Evolutionary conservation across 495 filamentous ascomycete genomes (phyloP).

Genomic region (Massariosphaeria phaeospora): DNA sequence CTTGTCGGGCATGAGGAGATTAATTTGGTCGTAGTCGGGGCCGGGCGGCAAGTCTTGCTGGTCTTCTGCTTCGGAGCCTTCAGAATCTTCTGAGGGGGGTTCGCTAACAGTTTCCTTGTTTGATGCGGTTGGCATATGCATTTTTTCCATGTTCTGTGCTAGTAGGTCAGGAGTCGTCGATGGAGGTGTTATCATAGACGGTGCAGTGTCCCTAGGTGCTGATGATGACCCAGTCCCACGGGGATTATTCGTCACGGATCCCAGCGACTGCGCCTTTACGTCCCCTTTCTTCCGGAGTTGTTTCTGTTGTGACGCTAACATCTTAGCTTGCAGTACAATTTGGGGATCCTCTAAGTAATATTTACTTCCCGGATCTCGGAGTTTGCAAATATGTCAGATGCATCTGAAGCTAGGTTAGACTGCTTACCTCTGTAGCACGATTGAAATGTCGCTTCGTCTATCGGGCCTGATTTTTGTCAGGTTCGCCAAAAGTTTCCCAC

Average conservation of each 20-base stretch:
- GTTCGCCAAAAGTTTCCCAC: background rate
- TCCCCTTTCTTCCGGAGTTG: background rate
- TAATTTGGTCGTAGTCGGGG: background rate
- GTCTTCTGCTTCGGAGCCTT: background rate
- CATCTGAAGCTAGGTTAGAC: background rate
- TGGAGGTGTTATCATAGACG: background rate
- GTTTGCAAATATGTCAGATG: background rate
- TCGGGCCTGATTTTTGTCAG: background rate
- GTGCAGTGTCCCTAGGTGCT: background rate
- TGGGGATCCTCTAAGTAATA: background rate
- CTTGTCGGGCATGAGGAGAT: background rate
- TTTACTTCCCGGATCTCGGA: background rate
- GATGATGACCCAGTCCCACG: background rate
- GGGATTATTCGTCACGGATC: no score
- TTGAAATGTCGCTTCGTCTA: background rate
- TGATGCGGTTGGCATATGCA: background rate
- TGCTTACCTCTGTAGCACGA: background rate
- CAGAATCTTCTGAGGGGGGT: background rate
- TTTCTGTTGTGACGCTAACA: background rate
- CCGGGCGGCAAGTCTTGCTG: background rate
- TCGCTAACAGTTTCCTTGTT: background rate
- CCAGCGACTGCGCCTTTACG: background rate
- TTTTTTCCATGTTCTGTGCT: background rate
- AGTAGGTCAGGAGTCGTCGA: background rate
- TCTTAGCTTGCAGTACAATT: background rate